Conservation (phyloP, 2,329 filamentous ascomycete genomes). For the Sclerotinia borealis region DNA sequence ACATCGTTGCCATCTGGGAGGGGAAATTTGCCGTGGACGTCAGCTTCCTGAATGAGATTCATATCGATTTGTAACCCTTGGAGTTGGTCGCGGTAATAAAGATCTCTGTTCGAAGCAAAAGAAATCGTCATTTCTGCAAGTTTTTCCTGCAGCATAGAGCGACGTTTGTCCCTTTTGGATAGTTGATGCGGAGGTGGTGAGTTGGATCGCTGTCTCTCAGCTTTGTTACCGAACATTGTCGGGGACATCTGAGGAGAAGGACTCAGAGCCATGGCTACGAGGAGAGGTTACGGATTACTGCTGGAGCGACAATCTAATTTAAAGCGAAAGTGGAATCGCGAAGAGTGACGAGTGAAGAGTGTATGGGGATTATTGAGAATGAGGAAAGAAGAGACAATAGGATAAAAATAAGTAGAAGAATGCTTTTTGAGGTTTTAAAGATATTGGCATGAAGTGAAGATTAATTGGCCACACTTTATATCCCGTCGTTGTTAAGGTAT, state of each 20-base stretch:
- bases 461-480: neutral
- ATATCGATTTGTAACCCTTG: conserved; percentile 90
- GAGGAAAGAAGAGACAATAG: neutral
- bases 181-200: conserved; percentile 30
- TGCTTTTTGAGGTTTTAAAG: conserved; percentile 1
- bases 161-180: conserved; percentile 87
- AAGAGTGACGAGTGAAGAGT: neutral
- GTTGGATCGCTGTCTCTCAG: conserved; percentile 29
- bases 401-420: conserved; percentile 2
- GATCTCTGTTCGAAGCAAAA: conserved; percentile 75
- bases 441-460: neutral
- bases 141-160: conserved; percentile 74
- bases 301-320: neutral
- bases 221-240: conserved; percentile 23
- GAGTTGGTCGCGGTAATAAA: conserved; percentile 81
- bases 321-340: neutral
- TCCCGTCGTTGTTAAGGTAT: neutral
- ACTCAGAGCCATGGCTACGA: conserved; percentile 26
- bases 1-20: conserved; percentile 51
- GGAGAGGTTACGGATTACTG: neutral
- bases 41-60: conserved; percentile 75
- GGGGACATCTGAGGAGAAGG: conserved; percentile 30
- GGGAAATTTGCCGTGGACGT: conserved; percentile 68
- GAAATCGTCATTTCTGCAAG: conserved; percentile 69
- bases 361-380: neutral